phyloP scores from a whole-genome alignment of 352 stramenopile genomes.

The Globisporangium heterothallicum region DNA sequence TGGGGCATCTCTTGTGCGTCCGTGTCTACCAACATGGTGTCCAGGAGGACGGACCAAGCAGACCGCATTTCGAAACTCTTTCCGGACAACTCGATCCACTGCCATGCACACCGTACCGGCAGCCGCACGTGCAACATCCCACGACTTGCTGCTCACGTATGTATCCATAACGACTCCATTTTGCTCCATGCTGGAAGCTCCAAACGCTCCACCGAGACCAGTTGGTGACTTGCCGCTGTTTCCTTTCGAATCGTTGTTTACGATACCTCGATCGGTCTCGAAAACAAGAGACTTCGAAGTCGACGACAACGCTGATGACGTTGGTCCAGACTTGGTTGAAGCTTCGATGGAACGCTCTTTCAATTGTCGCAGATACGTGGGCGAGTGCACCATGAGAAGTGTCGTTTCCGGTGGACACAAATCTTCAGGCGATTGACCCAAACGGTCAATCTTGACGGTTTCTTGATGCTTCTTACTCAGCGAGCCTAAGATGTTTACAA shows the following conservation, averaged over 20 bases:
- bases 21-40: constrained; percentile 88
- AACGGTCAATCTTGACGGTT: constrained; percentile 60
- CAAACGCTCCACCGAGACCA: constrained; percentile 63
- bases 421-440: constrained; percentile 63
- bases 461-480: constrained; percentile 63
- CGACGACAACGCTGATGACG: constrained; percentile 21
- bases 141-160: constrained; percentile 83
- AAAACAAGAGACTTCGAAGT: constrained; percentile 60
- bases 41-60: constrained; percentile 89
- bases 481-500: constrained; percentile 59
- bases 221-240: constrained; percentile 34
- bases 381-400: constrained; percentile 76
- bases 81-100: constrained; percentile 74
- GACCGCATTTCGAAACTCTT: constrained; percentile 77
- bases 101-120: constrained; percentile 76
- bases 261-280: constrained; percentile 67
- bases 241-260: constrained; percentile 31
- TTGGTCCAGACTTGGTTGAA: constrained; percentile 28
- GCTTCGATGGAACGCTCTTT: constrained; percentile 62
- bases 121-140: constrained; percentile 74
- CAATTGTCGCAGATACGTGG: constrained; percentile 72
- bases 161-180: constrained; percentile 75
- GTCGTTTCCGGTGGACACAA: constrained; percentile 70
- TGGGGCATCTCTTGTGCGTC: constrained; percentile 56
- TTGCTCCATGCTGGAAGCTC: constrained; percentile 54